These are phyloP conservation scores for Boletus insuetus DNA, from an alignment of 768 basidiomycete genomes.

Conservation along the genomic window DNA sequence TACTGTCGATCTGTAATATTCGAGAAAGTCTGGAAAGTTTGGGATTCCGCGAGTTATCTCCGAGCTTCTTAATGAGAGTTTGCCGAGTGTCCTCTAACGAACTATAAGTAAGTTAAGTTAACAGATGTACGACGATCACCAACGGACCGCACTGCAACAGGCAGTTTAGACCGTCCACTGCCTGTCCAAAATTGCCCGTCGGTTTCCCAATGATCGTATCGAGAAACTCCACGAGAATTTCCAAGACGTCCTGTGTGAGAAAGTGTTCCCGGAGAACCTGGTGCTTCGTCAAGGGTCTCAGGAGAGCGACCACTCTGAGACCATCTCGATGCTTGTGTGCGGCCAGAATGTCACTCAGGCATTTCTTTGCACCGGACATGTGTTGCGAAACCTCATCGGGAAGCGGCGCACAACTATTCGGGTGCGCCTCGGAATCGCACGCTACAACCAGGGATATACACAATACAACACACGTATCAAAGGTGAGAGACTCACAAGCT, in stretches of 20 bases:
- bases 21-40: constrained; percentile 7
- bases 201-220: constrained; percentile 7
- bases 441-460: background rate
- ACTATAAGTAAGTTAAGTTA: background rate
- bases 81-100: constrained; percentile 8
- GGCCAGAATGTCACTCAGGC: constrained; percentile 8
- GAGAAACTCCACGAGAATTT: constrained; percentile 10
- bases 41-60: background rate
- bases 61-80: constrained; percentile 8
- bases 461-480: no score
- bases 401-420: background rate
- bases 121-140: background rate
- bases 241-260: constrained; percentile 12
- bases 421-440: background rate
- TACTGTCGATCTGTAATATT: constrained; percentile 16
- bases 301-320: constrained; percentile 18
- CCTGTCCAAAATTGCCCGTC: constrained; percentile 14
- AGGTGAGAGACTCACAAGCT: constrained; percentile 10
- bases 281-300: constrained; percentile 20
- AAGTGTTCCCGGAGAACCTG: constrained; percentile 7
- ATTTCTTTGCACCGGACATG: constrained; percentile 11
- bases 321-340: constrained; percentile 14
- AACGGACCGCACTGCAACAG: constrained; percentile 19
- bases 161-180: constrained; percentile 21
- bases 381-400: background rate